Percentiles rank a stretch among this genome's conserved stretches.
Evolutionary conservation across 805 yeast species (phyloP).

Genomic region (Cyberlindnera suaveolens): DNA sequence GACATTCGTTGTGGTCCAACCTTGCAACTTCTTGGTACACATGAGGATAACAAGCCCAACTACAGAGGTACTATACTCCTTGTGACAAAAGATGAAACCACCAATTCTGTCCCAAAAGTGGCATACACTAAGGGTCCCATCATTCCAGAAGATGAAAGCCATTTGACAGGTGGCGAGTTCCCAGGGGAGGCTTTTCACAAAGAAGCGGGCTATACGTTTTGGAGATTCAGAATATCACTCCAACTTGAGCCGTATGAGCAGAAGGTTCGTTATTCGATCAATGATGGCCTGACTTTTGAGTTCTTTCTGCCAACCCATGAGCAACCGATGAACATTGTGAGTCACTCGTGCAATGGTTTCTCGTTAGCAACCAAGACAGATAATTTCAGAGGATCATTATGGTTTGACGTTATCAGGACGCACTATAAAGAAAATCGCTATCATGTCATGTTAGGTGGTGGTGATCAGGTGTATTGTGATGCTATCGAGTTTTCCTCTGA

Average conservation of each 20-base stretch:
- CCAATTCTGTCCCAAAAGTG: slow-evolving; percentile 30
- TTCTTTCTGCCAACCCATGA: slow-evolving; percentile 62
- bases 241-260: slow-evolving; percentile 46
- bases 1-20: slow-evolving; percentile 72
- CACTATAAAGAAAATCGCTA: slow-evolving; percentile 56
- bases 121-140: slow-evolving; percentile 25
- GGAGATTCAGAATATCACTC: slow-evolving; percentile 57
- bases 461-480: slow-evolving; percentile 92
- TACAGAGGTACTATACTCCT: slow-evolving; percentile 69
- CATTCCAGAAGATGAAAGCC: slow-evolving; percentile 7
- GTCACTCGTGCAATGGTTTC: slow-evolving; percentile 89
- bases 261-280: slow-evolving; percentile 55
- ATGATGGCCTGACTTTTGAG: slow-evolving; percentile 43
- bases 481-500: slow-evolving; percentile 56
- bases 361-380: slow-evolving; percentile 65
- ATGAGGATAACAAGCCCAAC: slow-evolving; percentile 39
- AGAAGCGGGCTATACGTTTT: slow-evolving; percentile 48
- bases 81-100: slow-evolving; percentile 38
- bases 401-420: slow-evolving; percentile 76
- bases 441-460: slow-evolving; percentile 97
- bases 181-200: slow-evolving; percentile 38
- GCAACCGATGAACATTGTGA: slow-evolving; percentile 74
- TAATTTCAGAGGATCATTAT: slow-evolving; percentile 65
- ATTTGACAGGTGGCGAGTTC: slow-evolving; percentile 36
- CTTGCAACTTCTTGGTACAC: slow-evolving; percentile 58